A percentile compares a stretch with the other conserved stretches of the same genome.
Evolutionary conservation across 768 basidiomycete genomes (phyloP).

Genomic region (Trichaptum fuscoviolaceum): DNA sequence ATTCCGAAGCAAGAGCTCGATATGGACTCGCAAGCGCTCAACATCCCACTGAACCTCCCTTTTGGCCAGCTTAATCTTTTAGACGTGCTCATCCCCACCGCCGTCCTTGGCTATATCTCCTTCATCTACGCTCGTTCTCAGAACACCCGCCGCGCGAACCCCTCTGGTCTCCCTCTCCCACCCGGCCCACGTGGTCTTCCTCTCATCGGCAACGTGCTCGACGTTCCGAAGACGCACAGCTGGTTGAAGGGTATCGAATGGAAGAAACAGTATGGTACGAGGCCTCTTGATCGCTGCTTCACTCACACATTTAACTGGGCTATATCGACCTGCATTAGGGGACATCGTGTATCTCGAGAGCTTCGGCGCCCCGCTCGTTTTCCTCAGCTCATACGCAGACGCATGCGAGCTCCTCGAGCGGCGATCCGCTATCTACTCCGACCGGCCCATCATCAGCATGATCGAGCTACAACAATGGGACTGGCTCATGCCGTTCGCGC

Average conservation of each 20-base stretch:
- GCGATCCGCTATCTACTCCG: constrained; percentile 66
- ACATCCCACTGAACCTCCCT: not conserved
- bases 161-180: constrained; percentile 12
- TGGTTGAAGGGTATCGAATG: constrained; percentile 17
- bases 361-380: constrained; percentile 61
- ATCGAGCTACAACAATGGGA: constrained; percentile 37
- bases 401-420: constrained; percentile 64
- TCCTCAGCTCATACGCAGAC: constrained; percentile 57
- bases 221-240: constrained; percentile 16
- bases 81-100: constrained; percentile 11
- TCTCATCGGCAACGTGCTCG: constrained; percentile 19
- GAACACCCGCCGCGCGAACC: constrained; percentile 4
- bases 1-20: no score
- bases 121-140: constrained; percentile 12
- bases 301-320: not conserved
- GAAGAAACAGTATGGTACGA: constrained; percentile 16
- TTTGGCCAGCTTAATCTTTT: not conserved
- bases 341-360: constrained; percentile 61
- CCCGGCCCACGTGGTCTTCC: constrained; percentile 20
- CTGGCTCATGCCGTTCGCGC: not conserved
- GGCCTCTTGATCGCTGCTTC: not conserved
- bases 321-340: constrained; percentile 30
- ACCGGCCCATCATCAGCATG: constrained; percentile 69
- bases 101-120: constrained; percentile 10
- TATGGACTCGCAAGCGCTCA: not conserved